These are phyloP conservation scores for Leptographium procerum DNA, from an alignment of 2,329 filamentous ascomycete genomes.

Conservation along the genomic window DNA sequence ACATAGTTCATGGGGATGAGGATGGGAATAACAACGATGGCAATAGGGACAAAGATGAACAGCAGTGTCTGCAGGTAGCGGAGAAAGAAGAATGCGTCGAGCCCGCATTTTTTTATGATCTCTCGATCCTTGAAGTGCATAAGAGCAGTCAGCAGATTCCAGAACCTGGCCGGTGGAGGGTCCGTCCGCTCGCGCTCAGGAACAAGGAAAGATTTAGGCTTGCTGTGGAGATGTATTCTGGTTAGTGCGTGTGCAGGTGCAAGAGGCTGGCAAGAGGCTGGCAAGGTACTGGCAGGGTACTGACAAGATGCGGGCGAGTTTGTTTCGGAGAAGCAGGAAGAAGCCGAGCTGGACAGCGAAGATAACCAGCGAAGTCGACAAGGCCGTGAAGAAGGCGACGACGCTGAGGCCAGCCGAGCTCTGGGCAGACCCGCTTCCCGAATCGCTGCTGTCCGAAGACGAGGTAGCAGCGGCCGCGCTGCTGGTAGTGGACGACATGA, in stretches of 20 bases:
- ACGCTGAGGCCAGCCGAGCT: conserved; percentile 31
- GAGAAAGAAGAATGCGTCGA: conserved; percentile 96
- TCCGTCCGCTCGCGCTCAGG: conserved; percentile 73
- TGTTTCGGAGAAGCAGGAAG: conserved; percentile 70
- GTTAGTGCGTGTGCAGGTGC: background rate
- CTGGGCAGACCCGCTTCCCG: conserved; percentile 15
- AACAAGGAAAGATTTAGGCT: conserved; percentile 76
- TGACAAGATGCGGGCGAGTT: conserved; percentile 73
- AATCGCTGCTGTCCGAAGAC: conserved; percentile 1
- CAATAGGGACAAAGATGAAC: conserved; percentile 82
- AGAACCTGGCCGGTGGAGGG: conserved; percentile 50
- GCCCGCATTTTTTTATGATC: conserved; percentile 86
- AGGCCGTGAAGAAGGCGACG: conserved; percentile 51
- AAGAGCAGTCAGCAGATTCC: conserved; percentile 45
- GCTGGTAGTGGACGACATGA: conserved; percentile 5
- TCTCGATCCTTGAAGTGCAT: conserved; percentile 62
- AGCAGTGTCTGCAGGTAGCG: conserved; percentile 70
- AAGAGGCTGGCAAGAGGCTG: conserved; percentile 20
- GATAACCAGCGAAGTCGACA: conserved; percentile 49
- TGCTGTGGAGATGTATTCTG: conserved; percentile 31
- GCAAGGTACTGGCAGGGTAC: conserved; percentile 75
- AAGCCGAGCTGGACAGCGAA: conserved; percentile 53
- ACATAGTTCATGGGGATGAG: conserved; percentile 75
- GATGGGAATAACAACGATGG: conserved; percentile 67
- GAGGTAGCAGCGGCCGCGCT: conserved; percentile 6